Evolutionary conservation across 192 early-diverging fungal species (phyloP).

Genomic region (Rhizophagus clarus): DNA sequence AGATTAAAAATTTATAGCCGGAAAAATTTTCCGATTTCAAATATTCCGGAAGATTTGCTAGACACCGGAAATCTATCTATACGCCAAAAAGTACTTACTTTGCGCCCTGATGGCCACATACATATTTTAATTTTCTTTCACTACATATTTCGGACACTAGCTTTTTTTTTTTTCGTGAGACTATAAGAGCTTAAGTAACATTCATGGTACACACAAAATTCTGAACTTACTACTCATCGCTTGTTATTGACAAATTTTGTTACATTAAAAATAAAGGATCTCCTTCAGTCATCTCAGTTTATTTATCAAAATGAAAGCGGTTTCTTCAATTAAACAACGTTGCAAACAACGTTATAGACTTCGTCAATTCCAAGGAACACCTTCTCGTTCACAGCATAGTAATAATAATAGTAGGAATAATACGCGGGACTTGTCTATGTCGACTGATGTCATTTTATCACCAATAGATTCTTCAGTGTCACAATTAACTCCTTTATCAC

Average conservation of each 20-base stretch:
- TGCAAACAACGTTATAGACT: background rate
- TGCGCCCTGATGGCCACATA: no score
- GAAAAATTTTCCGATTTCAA: no score
- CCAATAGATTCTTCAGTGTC: background rate
- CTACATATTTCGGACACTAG: no score
- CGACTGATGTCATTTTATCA: background rate
- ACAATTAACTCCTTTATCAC: background rate
- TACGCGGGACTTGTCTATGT: background rate
- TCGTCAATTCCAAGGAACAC: background rate
- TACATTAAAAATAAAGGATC: background rate
- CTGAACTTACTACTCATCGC: background rate
- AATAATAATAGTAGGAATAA: background rate
- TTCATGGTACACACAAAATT: background rate
- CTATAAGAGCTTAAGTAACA: background rate
- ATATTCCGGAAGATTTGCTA: no score
- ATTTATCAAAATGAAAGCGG: background rate
- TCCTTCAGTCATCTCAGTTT: background rate
- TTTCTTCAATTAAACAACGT: background rate
- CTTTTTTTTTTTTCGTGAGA: background rate
- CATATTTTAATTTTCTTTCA: no score
- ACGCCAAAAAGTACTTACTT: no score
- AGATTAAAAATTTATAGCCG: no score
- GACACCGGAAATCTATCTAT: no score
- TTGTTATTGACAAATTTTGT: background rate
- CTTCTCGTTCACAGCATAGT: background rate